phyloP scores from a whole-genome alignment of 257 asterid genomes.

The Handroanthus guayacan region DNA sequence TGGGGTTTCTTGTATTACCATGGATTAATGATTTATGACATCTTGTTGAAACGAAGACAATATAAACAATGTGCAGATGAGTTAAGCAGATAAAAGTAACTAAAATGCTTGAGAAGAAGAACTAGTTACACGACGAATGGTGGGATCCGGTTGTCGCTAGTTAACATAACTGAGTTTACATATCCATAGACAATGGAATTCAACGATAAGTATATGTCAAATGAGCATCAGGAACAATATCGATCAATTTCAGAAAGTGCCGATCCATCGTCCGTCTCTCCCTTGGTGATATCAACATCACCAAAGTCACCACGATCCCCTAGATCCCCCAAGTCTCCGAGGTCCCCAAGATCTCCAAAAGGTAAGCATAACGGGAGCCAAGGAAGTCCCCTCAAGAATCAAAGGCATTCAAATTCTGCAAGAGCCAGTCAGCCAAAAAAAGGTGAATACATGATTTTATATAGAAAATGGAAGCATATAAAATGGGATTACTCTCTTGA shows the following conservation, averaged over 20 bases:
- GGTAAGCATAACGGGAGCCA: slow-evolving; percentile 40
- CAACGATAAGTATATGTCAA: slow-evolving; percentile 48
- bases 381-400: slow-evolving; percentile 70
- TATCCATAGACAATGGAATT: slow-evolving; percentile 51
- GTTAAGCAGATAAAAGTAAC: slow-evolving; percentile 21
- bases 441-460: slow-evolving; percentile 48
- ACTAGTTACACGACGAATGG: background rate
- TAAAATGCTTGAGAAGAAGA: slow-evolving; percentile 7
- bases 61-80: slow-evolving; percentile 10
- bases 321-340: slow-evolving; percentile 46
- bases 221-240: slow-evolving; percentile 66
- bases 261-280: slow-evolving; percentile 58
- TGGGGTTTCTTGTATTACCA: background rate
- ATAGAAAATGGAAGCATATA: background rate
- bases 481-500: background rate
- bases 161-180: background rate
- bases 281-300: slow-evolving; percentile 49
- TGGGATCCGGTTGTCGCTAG: background rate
- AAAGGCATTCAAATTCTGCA: slow-evolving; percentile 51
- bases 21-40: slow-evolving; percentile 21
- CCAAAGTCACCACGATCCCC: slow-evolving; percentile 64
- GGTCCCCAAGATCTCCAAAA: slow-evolving; percentile 54
- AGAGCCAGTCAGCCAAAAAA: slow-evolving; percentile 77
- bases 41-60: slow-evolving; percentile 10
- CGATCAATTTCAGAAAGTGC: slow-evolving; percentile 60